These are phyloP conservation scores for Boletus vermiculosoides DNA, from an alignment of 768 basidiomycete genomes.

Conservation along the genomic window DNA sequence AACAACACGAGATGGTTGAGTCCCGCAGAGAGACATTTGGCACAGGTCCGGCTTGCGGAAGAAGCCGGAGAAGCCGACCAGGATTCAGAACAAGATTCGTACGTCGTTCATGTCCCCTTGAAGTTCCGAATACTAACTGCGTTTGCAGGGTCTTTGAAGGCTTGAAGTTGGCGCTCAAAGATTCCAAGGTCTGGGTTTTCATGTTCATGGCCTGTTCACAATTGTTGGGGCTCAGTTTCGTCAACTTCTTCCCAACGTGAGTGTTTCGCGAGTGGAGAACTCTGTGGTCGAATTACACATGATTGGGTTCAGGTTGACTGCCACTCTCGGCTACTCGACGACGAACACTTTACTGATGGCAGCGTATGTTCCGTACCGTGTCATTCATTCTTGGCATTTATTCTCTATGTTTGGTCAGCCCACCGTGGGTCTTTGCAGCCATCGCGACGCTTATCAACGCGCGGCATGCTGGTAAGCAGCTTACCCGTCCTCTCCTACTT, in stretches of 20 bases:
- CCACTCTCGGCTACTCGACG: conserved; percentile 61
- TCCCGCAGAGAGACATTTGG: conserved; percentile 50
- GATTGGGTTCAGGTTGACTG: conserved; percentile 42
- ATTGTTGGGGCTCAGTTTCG: conserved; percentile 57
- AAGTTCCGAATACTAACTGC: not conserved
- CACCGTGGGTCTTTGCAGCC: conserved; percentile 59
- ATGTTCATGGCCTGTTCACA: conserved; percentile 52
- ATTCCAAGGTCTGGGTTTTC: conserved; percentile 54
- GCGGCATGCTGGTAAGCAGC: conserved; percentile 47
- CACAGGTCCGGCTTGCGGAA: conserved; percentile 64
- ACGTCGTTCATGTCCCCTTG: conserved; percentile 21
- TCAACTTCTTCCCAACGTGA: conserved; percentile 58
- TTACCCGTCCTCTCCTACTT: not conserved
- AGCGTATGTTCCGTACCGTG: conserved; percentile 41
- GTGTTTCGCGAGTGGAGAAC: conserved; percentile 6
- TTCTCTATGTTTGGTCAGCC: conserved; percentile 35
- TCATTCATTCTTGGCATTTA: not conserved
- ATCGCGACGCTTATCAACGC: conserved; percentile 53
- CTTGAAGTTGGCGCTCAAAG: conserved; percentile 53
- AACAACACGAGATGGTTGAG: conserved; percentile 62
- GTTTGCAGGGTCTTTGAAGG: conserved; percentile 18
- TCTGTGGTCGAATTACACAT: not conserved
- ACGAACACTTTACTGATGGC: conserved; percentile 57
- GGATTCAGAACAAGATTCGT: conserved; percentile 60
- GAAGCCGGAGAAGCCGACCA: conserved; percentile 67